phyloP scores from a whole-genome alignment of 192 early-diverging fungal genomes.

The Entomortierella parvispora region DNA sequence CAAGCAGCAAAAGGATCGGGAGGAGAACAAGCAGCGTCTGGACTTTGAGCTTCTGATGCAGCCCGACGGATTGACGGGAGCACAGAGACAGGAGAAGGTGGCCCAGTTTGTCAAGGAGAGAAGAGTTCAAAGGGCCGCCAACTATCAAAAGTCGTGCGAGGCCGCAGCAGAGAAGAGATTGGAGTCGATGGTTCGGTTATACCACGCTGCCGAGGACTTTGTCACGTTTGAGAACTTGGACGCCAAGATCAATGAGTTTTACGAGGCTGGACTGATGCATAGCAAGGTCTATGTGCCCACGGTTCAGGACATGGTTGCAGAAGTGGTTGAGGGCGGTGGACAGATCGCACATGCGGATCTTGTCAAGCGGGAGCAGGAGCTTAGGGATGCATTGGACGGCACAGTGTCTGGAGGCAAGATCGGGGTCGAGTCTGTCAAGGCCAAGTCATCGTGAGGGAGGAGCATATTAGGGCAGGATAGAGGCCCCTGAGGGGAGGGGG shows the following conservation, averaged over 20 bases:
- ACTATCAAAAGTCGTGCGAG: slow-evolving; percentile 27
- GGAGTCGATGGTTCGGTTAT: slow-evolving; percentile 48
- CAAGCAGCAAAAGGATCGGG: slow-evolving; percentile 24
- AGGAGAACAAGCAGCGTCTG: slow-evolving; percentile 36
- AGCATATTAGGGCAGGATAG: background rate
- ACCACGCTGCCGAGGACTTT: slow-evolving; percentile 44
- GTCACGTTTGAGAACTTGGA: slow-evolving; percentile 52
- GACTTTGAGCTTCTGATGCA: slow-evolving; percentile 40
- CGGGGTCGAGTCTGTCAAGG: slow-evolving; percentile 32
- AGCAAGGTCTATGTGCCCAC: slow-evolving; percentile 29
- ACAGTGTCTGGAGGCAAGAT: slow-evolving; percentile 47
- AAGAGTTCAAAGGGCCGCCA: slow-evolving; percentile 23
- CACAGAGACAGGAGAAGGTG: slow-evolving; percentile 28
- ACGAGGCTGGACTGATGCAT: slow-evolving; percentile 44
- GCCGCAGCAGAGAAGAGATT: slow-evolving; percentile 27
- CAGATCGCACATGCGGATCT: slow-evolving; percentile 30
- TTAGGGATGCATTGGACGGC: slow-evolving; percentile 46
- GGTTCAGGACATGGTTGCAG: slow-evolving; percentile 31
- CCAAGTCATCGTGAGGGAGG: slow-evolving; percentile 28
- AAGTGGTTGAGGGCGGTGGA: slow-evolving; percentile 47
- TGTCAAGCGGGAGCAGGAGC: slow-evolving; percentile 45
- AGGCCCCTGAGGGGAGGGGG: too few relatives aligned
- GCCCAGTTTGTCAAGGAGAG: slow-evolving; percentile 37
- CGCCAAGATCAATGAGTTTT: slow-evolving; percentile 49
- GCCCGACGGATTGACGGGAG: slow-evolving; percentile 20